Evolutionary conservation across 257 asterid genomes (phyloP).

Genomic region (Knoxia roxburghii): DNA sequence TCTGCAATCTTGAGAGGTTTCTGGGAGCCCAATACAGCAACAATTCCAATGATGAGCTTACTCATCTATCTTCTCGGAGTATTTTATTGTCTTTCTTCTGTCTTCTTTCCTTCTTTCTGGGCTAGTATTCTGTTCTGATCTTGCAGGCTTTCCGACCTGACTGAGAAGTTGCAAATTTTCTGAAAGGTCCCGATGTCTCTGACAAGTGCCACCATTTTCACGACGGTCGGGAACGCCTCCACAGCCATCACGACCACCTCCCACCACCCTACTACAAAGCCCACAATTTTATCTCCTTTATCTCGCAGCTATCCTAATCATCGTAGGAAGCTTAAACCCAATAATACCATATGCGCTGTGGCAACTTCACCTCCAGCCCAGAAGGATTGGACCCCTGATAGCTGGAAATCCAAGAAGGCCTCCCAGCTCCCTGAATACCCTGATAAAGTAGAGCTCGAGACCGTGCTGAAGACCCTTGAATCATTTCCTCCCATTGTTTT

Average conservation of each 20-base stretch:
- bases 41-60: too few relatives aligned
- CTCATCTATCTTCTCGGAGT: too few relatives aligned
- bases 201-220: slow-evolving; percentile 13
- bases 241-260: slow-evolving; percentile 25
- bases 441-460: slow-evolving; percentile 34
- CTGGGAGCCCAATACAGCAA: too few relatives aligned
- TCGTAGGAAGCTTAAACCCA: slow-evolving; percentile 26
- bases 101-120: not conserved
- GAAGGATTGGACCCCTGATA: slow-evolving; percentile 48
- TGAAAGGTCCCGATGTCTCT: slow-evolving; percentile 24
- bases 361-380: slow-evolving; percentile 21
- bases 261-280: slow-evolving; percentile 16
- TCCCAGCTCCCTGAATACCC: slow-evolving; percentile 66
- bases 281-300: slow-evolving; percentile 24
- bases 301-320: slow-evolving; percentile 11
- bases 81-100: not conserved
- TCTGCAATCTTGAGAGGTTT: too few relatives aligned
- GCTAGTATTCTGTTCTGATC: not conserved
- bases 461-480: slow-evolving; percentile 57
- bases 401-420: slow-evolving; percentile 71
- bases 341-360: slow-evolving; percentile 47
- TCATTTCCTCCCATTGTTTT: slow-evolving; percentile 75
- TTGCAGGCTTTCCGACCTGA: not conserved
- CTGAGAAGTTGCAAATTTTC: too few relatives aligned
- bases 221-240: slow-evolving; percentile 7